Evolutionary conservation across 768 basidiomycete genomes (phyloP), one percentile per base, ranked within the genome.

Genomic region (Leccinellum luteum): DNA sequence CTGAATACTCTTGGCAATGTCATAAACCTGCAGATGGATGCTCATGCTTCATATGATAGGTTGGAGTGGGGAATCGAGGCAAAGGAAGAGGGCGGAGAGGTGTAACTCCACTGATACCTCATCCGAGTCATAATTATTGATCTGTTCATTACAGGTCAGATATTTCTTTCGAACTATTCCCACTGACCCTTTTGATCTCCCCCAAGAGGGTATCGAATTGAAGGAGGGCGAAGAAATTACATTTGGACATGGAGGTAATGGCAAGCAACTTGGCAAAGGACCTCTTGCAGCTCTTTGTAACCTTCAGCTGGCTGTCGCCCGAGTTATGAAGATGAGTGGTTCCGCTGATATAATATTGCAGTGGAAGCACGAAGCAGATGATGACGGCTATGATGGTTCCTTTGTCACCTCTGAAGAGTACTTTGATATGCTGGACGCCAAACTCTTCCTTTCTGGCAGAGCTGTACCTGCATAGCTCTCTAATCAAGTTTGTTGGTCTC

Each of bases 301-400:
- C 54, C 34, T 58, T 32, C 54, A 17, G 28, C 38, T 56, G 35
- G 57, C 57, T 49, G 23, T 49, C 25, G 54, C 54, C 49, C 54
- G 38, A 9, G 54, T 48, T 49, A 3, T 49, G 30, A 57, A 8
- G 52, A 41, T 57, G 52, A 57, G 52, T 48, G 45, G 34, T 54
- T 45, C 56, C 19, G 45, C 56, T 30, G 45, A 57, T 47, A 17
- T 48, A 25, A 15, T 48, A 34, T 19, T 31, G 45, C 12, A 48
- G 10, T 58, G 54, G 57, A 56, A 49, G 38, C 35, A 49, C 17
- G 14, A 19, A 6, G 55, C 50, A 6, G 55, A 56, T 32, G 49
- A 52, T 10, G 34, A 15, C 15, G 15, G 34, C 13, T 34, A 15
- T 34, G 6, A 34, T 34, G 0, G 15, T 15, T 10, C 34, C 34